Evolutionary conservation across 176 grass and related monocot genomes (phyloP).

Genomic region (Saccharum officinarum): DNA sequence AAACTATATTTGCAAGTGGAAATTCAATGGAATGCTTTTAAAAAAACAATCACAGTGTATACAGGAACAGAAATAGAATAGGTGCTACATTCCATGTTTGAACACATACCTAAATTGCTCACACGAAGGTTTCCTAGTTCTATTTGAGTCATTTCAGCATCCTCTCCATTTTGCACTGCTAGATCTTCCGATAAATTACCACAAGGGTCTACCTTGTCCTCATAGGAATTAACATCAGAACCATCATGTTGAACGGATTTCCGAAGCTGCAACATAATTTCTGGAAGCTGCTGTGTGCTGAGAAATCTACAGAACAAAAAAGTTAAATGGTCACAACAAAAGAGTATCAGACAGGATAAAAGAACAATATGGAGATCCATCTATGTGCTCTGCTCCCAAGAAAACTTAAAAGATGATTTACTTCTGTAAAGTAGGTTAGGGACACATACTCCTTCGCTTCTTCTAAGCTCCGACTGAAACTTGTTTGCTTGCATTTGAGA

Average conservation of each 20-base stretch:
- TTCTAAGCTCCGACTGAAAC: constrained; percentile 86
- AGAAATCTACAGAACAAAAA: constrained; percentile 71
- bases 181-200: constrained; percentile 65
- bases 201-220: constrained; percentile 48
- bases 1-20: background rate
- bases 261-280: constrained; percentile 81
- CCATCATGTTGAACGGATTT: constrained; percentile 53
- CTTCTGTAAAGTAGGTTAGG: constrained; percentile 3
- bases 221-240: constrained; percentile 50
- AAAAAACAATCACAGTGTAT: background rate
- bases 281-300: constrained; percentile 74
- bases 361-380: background rate
- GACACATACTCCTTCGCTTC: constrained; percentile 88
- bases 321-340: background rate
- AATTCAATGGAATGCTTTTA: background rate
- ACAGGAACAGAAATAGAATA: constrained; percentile 25
- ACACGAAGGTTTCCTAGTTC: constrained; percentile 88
- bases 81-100: background rate
- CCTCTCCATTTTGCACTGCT: constrained; percentile 41
- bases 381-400: background rate
- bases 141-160: constrained; percentile 68
- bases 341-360: constrained; percentile 19
- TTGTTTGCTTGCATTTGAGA: constrained; percentile 95
- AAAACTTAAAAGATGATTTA: constrained; percentile 8
- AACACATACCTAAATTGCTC: constrained; percentile 77